phyloP scores from a whole-genome alignment of 192 early-diverging fungal species.

The Backusella morwellensis region DNA sequence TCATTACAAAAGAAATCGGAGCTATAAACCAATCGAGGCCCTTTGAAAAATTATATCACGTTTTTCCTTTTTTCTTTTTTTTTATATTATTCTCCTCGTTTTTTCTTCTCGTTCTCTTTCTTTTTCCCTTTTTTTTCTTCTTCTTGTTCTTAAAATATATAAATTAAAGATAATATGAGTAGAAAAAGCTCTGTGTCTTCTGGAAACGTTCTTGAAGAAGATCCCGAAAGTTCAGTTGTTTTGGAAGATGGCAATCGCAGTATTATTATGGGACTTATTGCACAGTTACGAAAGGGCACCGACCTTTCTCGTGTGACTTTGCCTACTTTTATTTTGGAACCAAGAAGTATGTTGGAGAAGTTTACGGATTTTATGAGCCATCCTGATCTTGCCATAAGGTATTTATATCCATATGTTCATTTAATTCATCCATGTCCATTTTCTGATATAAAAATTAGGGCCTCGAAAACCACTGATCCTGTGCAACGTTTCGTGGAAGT shows the following conservation, averaged over 20 bases:
- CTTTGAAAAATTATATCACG: not conserved
- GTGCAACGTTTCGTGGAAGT: constrained; percentile 78
- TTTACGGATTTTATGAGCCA: constrained; percentile 97
- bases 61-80: not conserved
- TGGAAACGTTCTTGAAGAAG: constrained; percentile 16
- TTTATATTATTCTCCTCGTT: not conserved
- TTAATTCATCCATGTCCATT: not conserved
- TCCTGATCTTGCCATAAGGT: constrained; percentile 77
- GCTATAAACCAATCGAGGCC: not conserved
- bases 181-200: not conserved
- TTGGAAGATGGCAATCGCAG: constrained; percentile 78
- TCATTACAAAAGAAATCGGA: not conserved
- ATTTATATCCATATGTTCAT: constrained; percentile 24
- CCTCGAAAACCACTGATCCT: constrained; percentile 65
- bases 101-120: not conserved
- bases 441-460: constrained; percentile 45
- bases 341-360: constrained; percentile 90
- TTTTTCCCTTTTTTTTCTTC: not conserved
- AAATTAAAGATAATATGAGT: constrained; percentile 3
- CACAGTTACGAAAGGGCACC: constrained; percentile 84
- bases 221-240: constrained; percentile 67
- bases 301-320: constrained; percentile 90
- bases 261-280: constrained; percentile 86
- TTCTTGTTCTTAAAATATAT: not conserved
- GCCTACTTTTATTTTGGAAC: constrained; percentile 96